phyloP scores from a whole-genome alignment of 2,329 filamentous ascomycete species.

The Penicillium nordicum region DNA sequence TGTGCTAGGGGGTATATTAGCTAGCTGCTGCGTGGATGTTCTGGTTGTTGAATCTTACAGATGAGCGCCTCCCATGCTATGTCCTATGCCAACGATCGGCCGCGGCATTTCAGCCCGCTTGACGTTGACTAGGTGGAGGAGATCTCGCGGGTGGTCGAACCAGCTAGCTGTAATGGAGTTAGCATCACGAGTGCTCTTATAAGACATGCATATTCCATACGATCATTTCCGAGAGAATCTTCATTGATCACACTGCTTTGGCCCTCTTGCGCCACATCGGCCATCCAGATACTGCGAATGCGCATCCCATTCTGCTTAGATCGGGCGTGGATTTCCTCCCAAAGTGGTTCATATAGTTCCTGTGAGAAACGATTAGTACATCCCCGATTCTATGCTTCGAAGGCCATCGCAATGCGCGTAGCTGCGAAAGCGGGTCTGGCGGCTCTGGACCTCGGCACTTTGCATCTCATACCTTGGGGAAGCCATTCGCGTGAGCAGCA shows the following conservation, averaged over 20 bases:
- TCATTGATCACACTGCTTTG: constrained; percentile 76
- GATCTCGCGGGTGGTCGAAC: constrained; percentile 80
- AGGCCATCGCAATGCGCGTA: neutral
- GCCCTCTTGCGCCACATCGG: constrained; percentile 84
- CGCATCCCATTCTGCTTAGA: constrained; percentile 59
- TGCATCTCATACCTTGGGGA: constrained; percentile 66
- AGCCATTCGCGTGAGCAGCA: constrained; percentile 84
- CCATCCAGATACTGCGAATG: constrained; percentile 83
- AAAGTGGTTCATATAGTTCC: constrained; percentile 90
- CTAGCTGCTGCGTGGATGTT: neutral
- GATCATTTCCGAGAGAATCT: constrained; percentile 73
- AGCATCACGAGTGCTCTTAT: constrained; percentile 7
- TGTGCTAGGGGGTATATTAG: constrained; percentile 35
- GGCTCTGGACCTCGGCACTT: constrained; percentile 6
- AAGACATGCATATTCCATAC: constrained; percentile 47
- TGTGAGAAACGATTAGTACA: constrained; percentile 33
- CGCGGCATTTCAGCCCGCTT: constrained; percentile 77
- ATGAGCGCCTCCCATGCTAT: constrained; percentile 80
- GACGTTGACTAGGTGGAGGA: constrained; percentile 78
- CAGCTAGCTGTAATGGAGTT: constrained; percentile 62
- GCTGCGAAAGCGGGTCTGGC: neutral
- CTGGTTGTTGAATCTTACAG: constrained; percentile 44
- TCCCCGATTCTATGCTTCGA: neutral
- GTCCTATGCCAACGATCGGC: constrained; percentile 78
- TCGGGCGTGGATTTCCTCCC: constrained; percentile 70